These are phyloP conservation scores for Neurospora sp. DNA, from an alignment of 495 filamentous ascomycete species.

Conservation along the genomic window DNA sequence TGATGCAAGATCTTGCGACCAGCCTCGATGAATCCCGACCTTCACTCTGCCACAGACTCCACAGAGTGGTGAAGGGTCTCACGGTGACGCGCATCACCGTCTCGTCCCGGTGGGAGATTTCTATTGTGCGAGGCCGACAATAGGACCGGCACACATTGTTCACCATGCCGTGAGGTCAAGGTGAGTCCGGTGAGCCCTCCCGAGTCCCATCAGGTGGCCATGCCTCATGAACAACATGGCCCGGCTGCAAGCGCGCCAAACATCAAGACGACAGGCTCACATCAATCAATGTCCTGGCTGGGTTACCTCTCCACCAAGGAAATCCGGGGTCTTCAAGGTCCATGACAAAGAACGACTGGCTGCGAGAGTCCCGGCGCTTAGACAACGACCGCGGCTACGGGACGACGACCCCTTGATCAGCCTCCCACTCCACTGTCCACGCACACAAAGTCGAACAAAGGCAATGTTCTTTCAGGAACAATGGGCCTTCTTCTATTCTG, in stretches of 20 bases:
- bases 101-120: neutral
- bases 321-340: neutral
- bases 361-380: constrained; percentile 5
- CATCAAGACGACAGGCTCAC: neutral
- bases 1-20: neutral
- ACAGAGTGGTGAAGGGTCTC: neutral
- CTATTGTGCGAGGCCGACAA: neutral
- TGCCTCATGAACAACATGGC: neutral
- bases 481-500: neutral
- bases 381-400: constrained; percentile 1
- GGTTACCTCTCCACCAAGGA: neutral
- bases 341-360: constrained; percentile 5
- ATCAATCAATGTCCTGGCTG: neutral
- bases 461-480: neutral
- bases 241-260: neutral
- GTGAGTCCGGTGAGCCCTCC: neutral
- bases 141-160: neutral
- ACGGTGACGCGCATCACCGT: neutral
- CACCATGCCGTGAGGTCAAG: neutral
- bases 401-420: neutral
- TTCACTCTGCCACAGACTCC: no score
- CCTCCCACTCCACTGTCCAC: neutral
- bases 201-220: neutral
- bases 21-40: no score
- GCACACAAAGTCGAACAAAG: constrained; percentile 1